Conservation (phyloP, 257 asterid genomes). For the Striga asiatica region DNA sequence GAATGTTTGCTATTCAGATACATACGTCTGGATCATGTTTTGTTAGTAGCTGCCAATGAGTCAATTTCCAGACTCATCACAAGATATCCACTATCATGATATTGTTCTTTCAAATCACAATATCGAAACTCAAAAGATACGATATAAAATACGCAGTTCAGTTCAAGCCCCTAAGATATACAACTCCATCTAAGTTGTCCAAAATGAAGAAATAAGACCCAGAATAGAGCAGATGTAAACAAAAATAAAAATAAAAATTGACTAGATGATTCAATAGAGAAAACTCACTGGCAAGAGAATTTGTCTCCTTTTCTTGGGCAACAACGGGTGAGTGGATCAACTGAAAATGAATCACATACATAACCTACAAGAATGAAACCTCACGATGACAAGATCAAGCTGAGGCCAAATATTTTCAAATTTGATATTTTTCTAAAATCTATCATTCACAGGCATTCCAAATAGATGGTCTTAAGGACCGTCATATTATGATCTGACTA, state of each 20-base stretch:
- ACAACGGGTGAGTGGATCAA: conserved; percentile 60
- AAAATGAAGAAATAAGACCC: conserved; percentile 11
- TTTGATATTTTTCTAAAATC: not conserved
- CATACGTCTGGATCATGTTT: not conserved
- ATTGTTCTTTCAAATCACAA: not conserved
- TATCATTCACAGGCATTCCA: not conserved
- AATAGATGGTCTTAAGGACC: not conserved
- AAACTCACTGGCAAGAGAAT: conserved; percentile 85
- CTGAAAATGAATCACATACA: conserved; percentile 71
- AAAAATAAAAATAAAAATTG: too few relatives aligned
- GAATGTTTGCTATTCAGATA: not conserved
- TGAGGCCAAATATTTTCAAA: not conserved
- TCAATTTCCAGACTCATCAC: not conserved
- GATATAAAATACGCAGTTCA: not conserved
- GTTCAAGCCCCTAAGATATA: not conserved
- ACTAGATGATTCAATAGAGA: conserved; percentile 18
- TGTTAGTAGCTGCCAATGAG: not conserved
- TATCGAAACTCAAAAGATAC: not conserved
- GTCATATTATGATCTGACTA: not conserved
- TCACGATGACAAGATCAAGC: not conserved
- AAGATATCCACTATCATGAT: not conserved
- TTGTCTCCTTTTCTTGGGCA: conserved; percentile 57
- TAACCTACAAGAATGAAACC: conserved; percentile 41
- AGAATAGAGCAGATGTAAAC: not conserved
- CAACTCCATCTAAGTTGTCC: not conserved